Base-by-base conservation (phyloP, 2,329 filamentous ascomycete species). In the Scedosporium boydii region DNA sequence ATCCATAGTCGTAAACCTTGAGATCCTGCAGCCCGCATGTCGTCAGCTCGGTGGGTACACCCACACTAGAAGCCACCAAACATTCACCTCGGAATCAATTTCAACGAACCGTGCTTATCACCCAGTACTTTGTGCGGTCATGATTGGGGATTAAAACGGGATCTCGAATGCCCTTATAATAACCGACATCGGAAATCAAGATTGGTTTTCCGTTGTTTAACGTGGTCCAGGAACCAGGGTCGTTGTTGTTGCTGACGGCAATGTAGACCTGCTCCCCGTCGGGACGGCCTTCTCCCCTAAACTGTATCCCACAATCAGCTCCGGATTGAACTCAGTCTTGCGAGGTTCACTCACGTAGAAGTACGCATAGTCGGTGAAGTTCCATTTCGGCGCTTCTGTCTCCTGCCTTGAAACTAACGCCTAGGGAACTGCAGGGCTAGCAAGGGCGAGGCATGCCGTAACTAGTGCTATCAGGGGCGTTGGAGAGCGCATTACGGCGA, bases 101-200 rank as follows among this genome's bases (percentile, higher is more conserved):
- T 14, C 7, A 26, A 57, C 53, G 7, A 12, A 57, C 53, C 1
- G 76, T 78, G 3, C 76, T 75, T 16, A 78, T 68, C 16, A 77
- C 64, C 61, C 69, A 77, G 64, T 77, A 76, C 14, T 67, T 75
- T 53, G 70, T 70, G 1, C 75, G 74, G 46, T 77, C 73, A 1
- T 65, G 68, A 18, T 73, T 74, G n/a, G 75, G 72, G 12, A 78
- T 76, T 23, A 78, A 66, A 64, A 76, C 77, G 2, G 76, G 76
- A 62, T 78, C 76, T 21, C 76, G 70, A 5, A 77, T 65, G 12
- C 76, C 76, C 46, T 67, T 73, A 3, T 75, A 77, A 3, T 75
- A 77, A 38, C 76, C 76, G 55, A 71, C 59, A 0, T 69, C 74
- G 1, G 76, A 77, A 1, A 69, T 70, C 26, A 77, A 66, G 9